Base-by-base conservation (phyloP, 495 filamentous ascomycete species). In the Penicillium argentinense region DNA sequence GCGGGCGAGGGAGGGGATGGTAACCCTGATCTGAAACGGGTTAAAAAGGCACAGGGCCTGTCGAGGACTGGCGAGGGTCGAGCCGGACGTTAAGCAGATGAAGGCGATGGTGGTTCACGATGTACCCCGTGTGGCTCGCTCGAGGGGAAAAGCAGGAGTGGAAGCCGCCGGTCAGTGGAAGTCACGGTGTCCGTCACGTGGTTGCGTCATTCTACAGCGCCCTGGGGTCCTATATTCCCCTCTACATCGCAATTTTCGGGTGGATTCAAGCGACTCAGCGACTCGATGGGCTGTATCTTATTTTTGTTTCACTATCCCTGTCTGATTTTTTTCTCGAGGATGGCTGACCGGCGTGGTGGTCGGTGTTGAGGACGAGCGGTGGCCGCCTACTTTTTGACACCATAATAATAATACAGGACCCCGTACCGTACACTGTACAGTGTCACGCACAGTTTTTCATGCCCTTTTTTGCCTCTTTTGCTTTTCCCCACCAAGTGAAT, bases 111-210 rank as follows among this genome's bases (percentile, higher is more conserved):
- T 62, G 49, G 32, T 37, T 56, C 43, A 41, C 49, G 47, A 57
- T 54, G 53, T 60, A 49, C 53, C 53, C 50, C 45, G 41, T 39
- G 22, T 43, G 55, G 40, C 49, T 37, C 46, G 39, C 38, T 54
- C 53, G 57, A 63, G 56, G 51, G 60, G 51, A 57, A 57, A 64
- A 60, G 55, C 49, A 64, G 45, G 47, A 57, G 53, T 47, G 47
- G 56, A 64, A 59, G 43, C 45, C 36, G 56, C 50, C 41, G 37
- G 50, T 53, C 42, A 47, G 49, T 51, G 39, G 39, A 62, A 51
- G 57, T 57, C 41, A 57, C 49, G 47, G 46, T 52, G 32, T 40
- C 51, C 63, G 62, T 73, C 70, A 73, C 70, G 70, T 73, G 69
- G 62, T 58, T 62, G 60, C 62, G 64, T 69, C 66, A 71, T 69